A percentile compares a stretch with the other conserved stretches of the same genome.
Conservation (phyloP, 768 basidiomycete genomes). For the Mycena olivaceomarginata region DNA sequence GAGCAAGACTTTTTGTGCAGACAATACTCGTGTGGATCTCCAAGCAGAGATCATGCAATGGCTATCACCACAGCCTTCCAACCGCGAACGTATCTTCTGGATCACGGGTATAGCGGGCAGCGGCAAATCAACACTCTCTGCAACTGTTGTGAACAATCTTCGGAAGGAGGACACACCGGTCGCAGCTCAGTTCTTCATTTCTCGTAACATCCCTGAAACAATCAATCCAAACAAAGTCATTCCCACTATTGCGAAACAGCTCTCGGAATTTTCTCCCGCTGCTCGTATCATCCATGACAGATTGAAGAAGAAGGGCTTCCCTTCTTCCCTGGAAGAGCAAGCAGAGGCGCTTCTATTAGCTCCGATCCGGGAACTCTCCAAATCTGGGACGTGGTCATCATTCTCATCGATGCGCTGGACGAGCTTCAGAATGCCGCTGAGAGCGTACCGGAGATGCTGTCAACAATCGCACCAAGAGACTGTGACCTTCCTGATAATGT, state of each 20-base stretch:
- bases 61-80: no score
- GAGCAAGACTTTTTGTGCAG: no score
- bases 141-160: no score
- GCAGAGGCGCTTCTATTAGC: constrained; percentile 6
- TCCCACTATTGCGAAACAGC: constrained; percentile 23
- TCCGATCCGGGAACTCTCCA: no score
- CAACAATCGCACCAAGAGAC: background rate
- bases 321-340: constrained; percentile 3
- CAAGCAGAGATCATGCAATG: no score
- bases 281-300: background rate
- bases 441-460: constrained; percentile 8
- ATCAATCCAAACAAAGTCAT: constrained; percentile 15
- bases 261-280: constrained; percentile 17
- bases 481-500: background rate
- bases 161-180: background rate
- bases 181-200: no score
- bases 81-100: no score
- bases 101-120: no score
- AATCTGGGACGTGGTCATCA: no score
- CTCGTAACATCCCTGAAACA: background rate
- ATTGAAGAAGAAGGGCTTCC: background rate
- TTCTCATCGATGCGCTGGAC: no score
- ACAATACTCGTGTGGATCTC: no score
- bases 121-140: no score
- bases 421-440: background rate